phyloP scores from a whole-genome alignment of 139 green algal species.

The Closterium sp. region DNA sequence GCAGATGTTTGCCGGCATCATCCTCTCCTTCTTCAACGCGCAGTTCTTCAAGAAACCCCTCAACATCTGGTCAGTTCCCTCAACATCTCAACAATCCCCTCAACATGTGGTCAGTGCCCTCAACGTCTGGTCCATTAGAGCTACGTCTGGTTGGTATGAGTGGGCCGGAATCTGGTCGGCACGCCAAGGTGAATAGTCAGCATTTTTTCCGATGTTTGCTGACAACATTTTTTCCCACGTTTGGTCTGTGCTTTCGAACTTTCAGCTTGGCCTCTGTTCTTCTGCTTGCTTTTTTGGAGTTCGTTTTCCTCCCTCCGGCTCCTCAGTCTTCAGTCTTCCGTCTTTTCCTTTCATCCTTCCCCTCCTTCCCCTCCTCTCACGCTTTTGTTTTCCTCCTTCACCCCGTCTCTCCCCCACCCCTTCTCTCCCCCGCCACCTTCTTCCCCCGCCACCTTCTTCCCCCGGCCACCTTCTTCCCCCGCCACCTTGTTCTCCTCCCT shows the following conservation, averaged over 20 bases:
- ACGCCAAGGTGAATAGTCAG: too few relatives aligned
- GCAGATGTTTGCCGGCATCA: conserved; percentile 96
- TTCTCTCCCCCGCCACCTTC: background rate
- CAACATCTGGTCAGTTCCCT: conserved; percentile 64
- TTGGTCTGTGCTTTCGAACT: too few relatives aligned
- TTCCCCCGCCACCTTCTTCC: too few relatives aligned
- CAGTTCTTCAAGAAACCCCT: conserved; percentile 81
- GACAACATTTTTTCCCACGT: conserved; percentile 94
- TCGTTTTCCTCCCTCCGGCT: too few relatives aligned
- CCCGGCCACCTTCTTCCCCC: too few relatives aligned
- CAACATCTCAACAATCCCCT: too few relatives aligned
- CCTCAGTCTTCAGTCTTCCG: too few relatives aligned
- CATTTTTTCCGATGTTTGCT: conserved; percentile 85
- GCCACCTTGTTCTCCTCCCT: background rate
- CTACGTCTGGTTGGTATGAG: too few relatives aligned
- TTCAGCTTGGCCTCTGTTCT: background rate
- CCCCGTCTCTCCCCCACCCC: too few relatives aligned
- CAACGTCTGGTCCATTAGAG: too few relatives aligned
- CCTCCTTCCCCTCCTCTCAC: background rate
- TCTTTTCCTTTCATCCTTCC: too few relatives aligned
- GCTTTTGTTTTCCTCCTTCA: background rate
- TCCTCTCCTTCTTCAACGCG: conserved; percentile 90
- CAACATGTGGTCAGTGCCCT: background rate
- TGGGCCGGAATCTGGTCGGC: too few relatives aligned
- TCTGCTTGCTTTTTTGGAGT: background rate